A percentile compares a stretch with the other conserved stretches of the same genome.
These are phyloP conservation scores for Coemansia sp. DNA, from an alignment of 192 early-diverging fungal genomes.

Conservation along the genomic window DNA sequence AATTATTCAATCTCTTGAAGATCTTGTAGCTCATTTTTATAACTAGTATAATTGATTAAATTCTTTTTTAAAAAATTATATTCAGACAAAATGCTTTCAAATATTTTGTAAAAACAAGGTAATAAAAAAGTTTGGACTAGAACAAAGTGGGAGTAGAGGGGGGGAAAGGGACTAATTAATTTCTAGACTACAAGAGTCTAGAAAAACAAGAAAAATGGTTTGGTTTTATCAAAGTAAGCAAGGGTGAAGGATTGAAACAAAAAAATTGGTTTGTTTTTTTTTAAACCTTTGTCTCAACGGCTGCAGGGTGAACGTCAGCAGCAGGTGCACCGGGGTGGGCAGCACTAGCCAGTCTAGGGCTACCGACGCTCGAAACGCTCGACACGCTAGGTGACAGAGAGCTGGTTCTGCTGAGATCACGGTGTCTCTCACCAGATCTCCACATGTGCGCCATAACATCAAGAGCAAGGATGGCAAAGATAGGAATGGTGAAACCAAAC, in stretches of 20 bases:
- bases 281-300: conserved; percentile 48
- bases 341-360: conserved; percentile 18
- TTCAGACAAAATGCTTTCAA: background rate
- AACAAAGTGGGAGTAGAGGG: too few species aligned
- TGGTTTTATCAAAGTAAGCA: too few species aligned
- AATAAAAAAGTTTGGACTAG: too few species aligned
- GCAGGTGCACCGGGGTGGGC: conserved; percentile 16
- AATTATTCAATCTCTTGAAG: conserved; percentile 45
- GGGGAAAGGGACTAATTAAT: too few species aligned
- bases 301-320: conserved; percentile 2
- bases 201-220: conserved; percentile 1
- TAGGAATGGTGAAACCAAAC: conserved; percentile 40
- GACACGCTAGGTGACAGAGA: conserved; percentile 27
- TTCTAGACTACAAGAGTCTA: background rate
- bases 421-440: conserved; percentile 5
- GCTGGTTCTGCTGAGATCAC: conserved; percentile 4
- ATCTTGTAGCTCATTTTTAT: conserved; percentile 37
- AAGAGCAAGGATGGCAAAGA: conserved; percentile 41
- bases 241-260: too few species aligned
- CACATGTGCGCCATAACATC: conserved; percentile 38
- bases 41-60: conserved; percentile 6
- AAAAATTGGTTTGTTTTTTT: background rate
- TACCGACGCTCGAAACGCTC: conserved; percentile 27
- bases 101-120: background rate
- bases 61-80: background rate